Evolutionary conservation across 2,329 filamentous ascomycete genomes (phyloP).

Genomic region (Alternaria arbusti): DNA sequence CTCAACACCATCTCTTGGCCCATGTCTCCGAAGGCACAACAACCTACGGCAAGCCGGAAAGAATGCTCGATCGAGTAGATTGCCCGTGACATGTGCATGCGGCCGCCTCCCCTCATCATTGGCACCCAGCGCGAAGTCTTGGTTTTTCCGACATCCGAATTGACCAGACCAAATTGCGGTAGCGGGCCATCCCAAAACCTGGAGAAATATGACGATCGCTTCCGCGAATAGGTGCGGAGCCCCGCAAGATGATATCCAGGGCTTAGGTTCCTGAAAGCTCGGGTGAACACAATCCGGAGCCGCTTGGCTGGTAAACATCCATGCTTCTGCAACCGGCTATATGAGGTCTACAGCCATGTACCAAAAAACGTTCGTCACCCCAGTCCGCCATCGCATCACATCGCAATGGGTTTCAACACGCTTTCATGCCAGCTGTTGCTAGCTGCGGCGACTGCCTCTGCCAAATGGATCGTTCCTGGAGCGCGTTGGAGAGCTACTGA

Average conservation of each 20-base stretch:
- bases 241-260: slow-evolving; percentile 25
- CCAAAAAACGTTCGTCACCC: background rate
- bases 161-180: slow-evolving; percentile 7
- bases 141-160: slow-evolving; percentile 20
- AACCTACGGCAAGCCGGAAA: too few relatives aligned
- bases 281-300: slow-evolving; percentile 30
- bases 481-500: slow-evolving; percentile 67
- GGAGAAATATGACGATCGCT: slow-evolving; percentile 29
- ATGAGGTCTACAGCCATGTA: slow-evolving; percentile 19
- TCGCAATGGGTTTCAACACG: slow-evolving; percentile 25
- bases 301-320: slow-evolving; percentile 30
- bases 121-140: slow-evolving; percentile 9
- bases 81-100: background rate
- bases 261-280: slow-evolving; percentile 29
- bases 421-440: slow-evolving; percentile 30
- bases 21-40: background rate
- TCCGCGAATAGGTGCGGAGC: slow-evolving; percentile 22
- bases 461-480: slow-evolving; percentile 67
- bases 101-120: background rate
- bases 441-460: slow-evolving; percentile 33
- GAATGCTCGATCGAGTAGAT: background rate
- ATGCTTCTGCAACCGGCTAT: slow-evolving; percentile 23
- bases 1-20: background rate
- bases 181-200: slow-evolving; percentile 20
- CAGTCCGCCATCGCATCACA: background rate